Evolutionary conservation across 1,284 basidiomycete genomes (phyloP).

Genomic region (Coniophora puteana): DNA sequence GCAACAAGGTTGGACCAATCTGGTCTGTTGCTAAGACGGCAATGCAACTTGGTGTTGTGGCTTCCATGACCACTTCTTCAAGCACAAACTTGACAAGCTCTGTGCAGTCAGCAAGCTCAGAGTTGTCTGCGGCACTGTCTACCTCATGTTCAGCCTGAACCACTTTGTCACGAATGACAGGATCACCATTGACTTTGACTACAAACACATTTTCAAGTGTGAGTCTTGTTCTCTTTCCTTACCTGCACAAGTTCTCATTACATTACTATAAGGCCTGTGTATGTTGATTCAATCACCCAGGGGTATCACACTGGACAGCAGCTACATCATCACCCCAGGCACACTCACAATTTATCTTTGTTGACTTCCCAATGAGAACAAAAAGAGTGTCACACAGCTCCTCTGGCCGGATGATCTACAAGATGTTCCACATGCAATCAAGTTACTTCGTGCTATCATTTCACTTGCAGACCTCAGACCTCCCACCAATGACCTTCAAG

Average conservation of each 20-base stretch:
- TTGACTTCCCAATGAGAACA: background rate
- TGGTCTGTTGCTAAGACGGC: constrained; percentile 17
- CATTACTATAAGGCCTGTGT: constrained; percentile 8
- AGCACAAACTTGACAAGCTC: no score
- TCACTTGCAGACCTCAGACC: background rate
- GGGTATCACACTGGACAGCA: constrained; percentile 11
- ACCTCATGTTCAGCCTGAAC: constrained; percentile 10
- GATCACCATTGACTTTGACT: constrained; percentile 14
- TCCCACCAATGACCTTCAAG: background rate
- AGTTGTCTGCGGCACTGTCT: constrained; percentile 8
- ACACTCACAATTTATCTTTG: constrained; percentile 6
- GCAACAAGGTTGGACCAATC: constrained; percentile 6
- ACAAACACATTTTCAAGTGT: constrained; percentile 14
- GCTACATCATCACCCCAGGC: constrained; percentile 7
- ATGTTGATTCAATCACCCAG: constrained; percentile 9
- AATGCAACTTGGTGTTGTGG: constrained; percentile 8
- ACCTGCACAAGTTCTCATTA: background rate
- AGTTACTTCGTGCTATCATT: constrained; percentile 10
- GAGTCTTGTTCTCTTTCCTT: background rate
- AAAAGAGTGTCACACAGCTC: constrained; percentile 4
- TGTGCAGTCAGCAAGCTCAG: background rate
- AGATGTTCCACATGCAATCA: constrained; percentile 16
- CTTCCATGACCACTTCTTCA: constrained; percentile 8
- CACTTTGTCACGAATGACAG: constrained; percentile 5
- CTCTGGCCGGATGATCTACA: constrained; percentile 15